A percentile compares a stretch with the other conserved stretches of the same genome.
phyloP scores from a whole-genome alignment of 1,284 basidiomycete genomes.

The Sporisorium scitamineum region DNA sequence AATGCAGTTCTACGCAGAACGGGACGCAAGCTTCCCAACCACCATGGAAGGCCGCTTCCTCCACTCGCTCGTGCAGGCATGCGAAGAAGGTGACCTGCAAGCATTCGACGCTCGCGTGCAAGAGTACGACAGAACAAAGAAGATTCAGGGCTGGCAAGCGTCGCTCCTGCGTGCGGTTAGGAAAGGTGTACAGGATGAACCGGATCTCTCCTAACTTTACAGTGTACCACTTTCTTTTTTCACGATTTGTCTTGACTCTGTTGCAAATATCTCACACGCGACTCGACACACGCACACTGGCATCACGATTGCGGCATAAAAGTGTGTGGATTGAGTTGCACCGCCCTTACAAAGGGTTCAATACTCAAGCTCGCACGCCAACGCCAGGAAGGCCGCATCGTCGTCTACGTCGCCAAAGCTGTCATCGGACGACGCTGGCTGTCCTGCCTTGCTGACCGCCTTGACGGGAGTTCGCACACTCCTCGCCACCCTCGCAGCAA shows the following conservation, averaged over 20 bases:
- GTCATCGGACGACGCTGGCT: constrained; percentile 36
- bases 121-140: constrained; percentile 67
- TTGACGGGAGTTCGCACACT: constrained; percentile 8
- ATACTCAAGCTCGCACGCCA: constrained; percentile 46
- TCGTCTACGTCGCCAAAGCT: constrained; percentile 47
- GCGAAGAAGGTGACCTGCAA: constrained; percentile 63
- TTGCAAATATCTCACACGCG: neutral
- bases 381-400: constrained; percentile 39
- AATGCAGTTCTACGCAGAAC: constrained; percentile 68
- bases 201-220: constrained; percentile 59
- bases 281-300: no score
- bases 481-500: constrained; percentile 1
- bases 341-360: neutral
- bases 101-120: constrained; percentile 61
- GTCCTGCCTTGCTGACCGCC: neutral
- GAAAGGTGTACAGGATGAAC: constrained; percentile 65
- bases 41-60: constrained; percentile 68
- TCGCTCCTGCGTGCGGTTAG: constrained; percentile 60
- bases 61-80: constrained; percentile 62
- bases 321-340: neutral
- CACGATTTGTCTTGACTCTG: neutral
- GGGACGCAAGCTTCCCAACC: constrained; percentile 65
- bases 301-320: neutral
- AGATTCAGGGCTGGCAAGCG: constrained; percentile 65
- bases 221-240: neutral